These are phyloP conservation scores for Colletotrichum sp. DNA, from an alignment of 2,329 filamentous ascomycete species.

Conservation along the genomic window DNA sequence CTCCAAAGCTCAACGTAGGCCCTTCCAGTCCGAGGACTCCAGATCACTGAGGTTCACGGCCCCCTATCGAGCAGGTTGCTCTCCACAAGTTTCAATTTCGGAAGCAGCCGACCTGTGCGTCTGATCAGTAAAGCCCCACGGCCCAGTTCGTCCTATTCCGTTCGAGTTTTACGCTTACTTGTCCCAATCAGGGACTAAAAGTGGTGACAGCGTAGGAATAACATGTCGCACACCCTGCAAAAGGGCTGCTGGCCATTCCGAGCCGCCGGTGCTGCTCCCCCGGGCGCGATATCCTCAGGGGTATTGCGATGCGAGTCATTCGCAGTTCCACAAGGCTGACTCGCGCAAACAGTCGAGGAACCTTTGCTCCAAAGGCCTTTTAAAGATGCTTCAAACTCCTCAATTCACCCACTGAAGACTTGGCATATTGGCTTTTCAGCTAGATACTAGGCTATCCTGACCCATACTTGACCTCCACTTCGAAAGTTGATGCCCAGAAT, in stretches of 20 bases:
- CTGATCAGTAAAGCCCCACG: neutral
- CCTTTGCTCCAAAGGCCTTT: neutral
- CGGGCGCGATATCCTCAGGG: neutral
- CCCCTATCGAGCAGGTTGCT: neutral
- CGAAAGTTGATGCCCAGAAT: neutral
- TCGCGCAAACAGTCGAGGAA: neutral
- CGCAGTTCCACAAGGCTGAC: constrained; percentile 3
- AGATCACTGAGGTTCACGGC: neutral
- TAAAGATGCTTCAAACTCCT: neutral
- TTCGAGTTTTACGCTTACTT: neutral
- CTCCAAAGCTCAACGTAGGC: neutral
- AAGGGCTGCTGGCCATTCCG: neutral
- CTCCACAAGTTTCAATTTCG: neutral
- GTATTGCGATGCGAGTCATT: constrained; percentile 4
- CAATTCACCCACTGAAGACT: neutral
- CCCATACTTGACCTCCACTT: neutral
- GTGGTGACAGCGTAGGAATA: neutral
- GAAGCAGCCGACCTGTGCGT: neutral
- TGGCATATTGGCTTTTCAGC: neutral
- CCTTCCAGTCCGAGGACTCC: neutral
- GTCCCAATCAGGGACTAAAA: neutral
- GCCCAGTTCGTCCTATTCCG: neutral
- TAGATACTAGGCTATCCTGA: neutral
- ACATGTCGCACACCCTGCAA: neutral
- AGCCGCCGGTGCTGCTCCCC: neutral